Conservation (phyloP, 257 asterid species). For the Plantago ovata region DNA sequence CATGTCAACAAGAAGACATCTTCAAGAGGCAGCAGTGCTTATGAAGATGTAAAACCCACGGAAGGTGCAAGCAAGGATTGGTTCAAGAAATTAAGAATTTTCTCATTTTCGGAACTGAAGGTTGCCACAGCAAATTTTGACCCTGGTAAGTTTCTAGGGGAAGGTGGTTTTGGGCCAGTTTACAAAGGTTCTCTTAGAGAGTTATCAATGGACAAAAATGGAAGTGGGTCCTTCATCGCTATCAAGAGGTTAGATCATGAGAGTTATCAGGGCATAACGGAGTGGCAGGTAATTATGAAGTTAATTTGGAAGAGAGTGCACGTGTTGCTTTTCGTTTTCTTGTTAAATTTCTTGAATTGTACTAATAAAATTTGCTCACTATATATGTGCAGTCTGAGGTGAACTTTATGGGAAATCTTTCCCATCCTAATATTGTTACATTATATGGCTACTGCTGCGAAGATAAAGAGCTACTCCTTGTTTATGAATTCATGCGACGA, state of each 20-base stretch:
- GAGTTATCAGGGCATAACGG: constrained; percentile 73
- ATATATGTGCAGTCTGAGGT: constrained; percentile 9
- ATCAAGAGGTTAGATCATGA: constrained; percentile 70
- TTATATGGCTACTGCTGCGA: constrained; percentile 8
- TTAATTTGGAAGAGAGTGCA: not conserved
- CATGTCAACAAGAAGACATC: too few relatives aligned
- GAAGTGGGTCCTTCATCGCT: constrained; percentile 70
- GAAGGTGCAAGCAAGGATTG: too few relatives aligned
- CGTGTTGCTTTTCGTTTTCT: not conserved
- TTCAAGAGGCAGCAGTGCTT: too few relatives aligned
- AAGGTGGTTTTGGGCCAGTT: constrained; percentile 95
- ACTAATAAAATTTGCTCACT: not conserved
- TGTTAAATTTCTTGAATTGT: not conserved
- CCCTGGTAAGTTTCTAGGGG: constrained; percentile 54
- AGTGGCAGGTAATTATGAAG: constrained; percentile 62
- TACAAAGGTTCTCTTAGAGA: constrained; percentile 57
- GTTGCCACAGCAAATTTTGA: constrained; percentile 49
- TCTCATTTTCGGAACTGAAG: constrained; percentile 51
- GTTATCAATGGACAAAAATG: constrained; percentile 34
- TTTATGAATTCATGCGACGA: constrained; percentile 8
- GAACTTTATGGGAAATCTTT: not conserved
- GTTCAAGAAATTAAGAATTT: constrained; percentile 18
- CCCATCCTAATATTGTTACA: constrained; percentile 2
- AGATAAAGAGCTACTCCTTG: constrained; percentile 1
- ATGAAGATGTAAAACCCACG: too few relatives aligned